Base-by-base conservation (phyloP, 768 basidiomycete species). In the Phlegmacium glaucopus region DNA sequence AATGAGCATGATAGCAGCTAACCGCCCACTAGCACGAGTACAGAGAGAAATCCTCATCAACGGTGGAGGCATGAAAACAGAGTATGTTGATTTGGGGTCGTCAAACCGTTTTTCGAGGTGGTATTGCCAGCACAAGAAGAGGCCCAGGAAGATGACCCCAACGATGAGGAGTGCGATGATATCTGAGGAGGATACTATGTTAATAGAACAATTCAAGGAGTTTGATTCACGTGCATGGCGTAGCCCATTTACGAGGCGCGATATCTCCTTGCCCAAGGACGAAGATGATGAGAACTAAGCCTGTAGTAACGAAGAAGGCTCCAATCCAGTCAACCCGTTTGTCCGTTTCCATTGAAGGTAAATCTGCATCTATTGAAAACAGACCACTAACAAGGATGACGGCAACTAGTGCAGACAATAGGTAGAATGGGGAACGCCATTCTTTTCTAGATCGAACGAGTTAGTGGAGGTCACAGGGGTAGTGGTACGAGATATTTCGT, bases 291-390 rank as follows among this genome's bases (percentile, higher is more conserved):
- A 92, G 65, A 1, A 85, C 77, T 27, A 92, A 66, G 0, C 86
- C 88, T 1, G 69, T 61, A 0, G 87, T 89, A 11, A 70, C 64
- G 12, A 92, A 62, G 12, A 74, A 62, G 0, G 84, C 85, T 3
- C 91, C 91, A 15, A 87, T 63, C 87, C 88, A 91, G 50, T 94
- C 91, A 0, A 92, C 73, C 0, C 82, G 71, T 18, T 69, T 61
- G 47, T 77, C 76, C 0, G 38, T 42, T 44, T 74, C 72, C 7
- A 55, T 42, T 0, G 77, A 71, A 11, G 71, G 71, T 25, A 57
- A 42, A 53, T 94, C 91, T 0, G 65, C 29, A 26, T 87, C 84
- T 25, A 94, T 80, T 3, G 75, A 74, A n/a, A 83, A 44, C 2
- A 78, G 58, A 0, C 76, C 88, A 1, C 77, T 70, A 3, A 83